Evolutionary conservation across 2,329 filamentous ascomycete species (phyloP).

Genomic region (Ilyonectria robusta): DNA sequence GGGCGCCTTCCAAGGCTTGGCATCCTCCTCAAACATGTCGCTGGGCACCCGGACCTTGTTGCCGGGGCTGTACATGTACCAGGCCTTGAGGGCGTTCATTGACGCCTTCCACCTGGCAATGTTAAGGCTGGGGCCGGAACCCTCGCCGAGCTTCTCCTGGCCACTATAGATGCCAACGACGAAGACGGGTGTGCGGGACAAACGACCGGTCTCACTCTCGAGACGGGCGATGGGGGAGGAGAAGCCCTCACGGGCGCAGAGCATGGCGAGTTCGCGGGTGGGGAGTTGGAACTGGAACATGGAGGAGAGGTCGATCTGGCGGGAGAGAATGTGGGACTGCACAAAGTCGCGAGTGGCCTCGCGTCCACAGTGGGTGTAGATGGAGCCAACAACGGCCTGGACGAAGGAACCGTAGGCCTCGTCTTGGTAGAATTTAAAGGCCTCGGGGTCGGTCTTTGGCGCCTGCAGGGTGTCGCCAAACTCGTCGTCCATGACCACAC

Average conservation of each 20-base stretch:
- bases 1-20: conserved; percentile 75
- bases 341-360: conserved; percentile 87
- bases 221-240: conserved; percentile 88
- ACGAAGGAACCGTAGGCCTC: conserved; percentile 82
- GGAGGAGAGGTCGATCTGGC: conserved; percentile 80
- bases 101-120: conserved; percentile 84
- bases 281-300: conserved; percentile 90
- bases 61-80: conserved; percentile 94
- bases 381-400: conserved; percentile 84
- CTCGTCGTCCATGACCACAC: conserved; percentile 85
- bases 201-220: conserved; percentile 89
- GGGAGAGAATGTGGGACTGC: conserved; percentile 84
- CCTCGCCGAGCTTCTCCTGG: conserved; percentile 91
- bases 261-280: conserved; percentile 83
- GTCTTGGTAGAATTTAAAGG: conserved; percentile 79
- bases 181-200: conserved; percentile 88
- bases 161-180: conserved; percentile 96
- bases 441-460: conserved; percentile 46
- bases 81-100: conserved; percentile 89
- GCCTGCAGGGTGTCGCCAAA: conserved; percentile 76
- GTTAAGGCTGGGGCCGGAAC: conserved; percentile 82
- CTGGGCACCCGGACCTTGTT: conserved; percentile 76
- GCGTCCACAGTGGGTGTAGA: conserved; percentile 88
- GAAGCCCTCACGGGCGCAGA: conserved; percentile 93
- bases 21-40: conserved; percentile 74